A percentile compares a stretch with the other conserved stretches of the same genome.
Evolutionary conservation across 2,329 filamentous ascomycete genomes (phyloP).

Genomic region (Cordyceps tenuipes): DNA sequence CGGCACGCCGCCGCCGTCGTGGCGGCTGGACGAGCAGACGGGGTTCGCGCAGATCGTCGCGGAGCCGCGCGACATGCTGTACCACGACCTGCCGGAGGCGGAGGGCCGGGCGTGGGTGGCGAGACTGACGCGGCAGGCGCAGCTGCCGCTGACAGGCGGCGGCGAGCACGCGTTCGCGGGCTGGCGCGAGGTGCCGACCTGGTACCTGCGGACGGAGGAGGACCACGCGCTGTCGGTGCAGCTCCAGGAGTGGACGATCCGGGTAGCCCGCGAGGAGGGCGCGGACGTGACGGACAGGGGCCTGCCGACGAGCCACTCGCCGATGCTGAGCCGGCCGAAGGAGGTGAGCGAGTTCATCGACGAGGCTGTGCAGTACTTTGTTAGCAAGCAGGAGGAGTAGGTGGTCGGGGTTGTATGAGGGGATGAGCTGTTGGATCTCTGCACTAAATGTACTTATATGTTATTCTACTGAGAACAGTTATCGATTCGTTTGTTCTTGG

Average conservation of each 20-base stretch:
- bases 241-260: slow-evolving; percentile 29
- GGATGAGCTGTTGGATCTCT: background rate
- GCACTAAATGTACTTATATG: background rate
- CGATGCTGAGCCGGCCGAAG: slow-evolving; percentile 37
- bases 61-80: slow-evolving; percentile 35
- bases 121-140: slow-evolving; percentile 31
- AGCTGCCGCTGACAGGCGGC: slow-evolving; percentile 37
- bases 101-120: slow-evolving; percentile 35
- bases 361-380: slow-evolving; percentile 11
- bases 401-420: background rate
- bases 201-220: slow-evolving; percentile 36
- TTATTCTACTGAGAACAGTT: background rate
- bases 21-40: slow-evolving; percentile 32
- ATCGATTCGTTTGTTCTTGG: too few relatives aligned
- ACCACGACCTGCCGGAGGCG: slow-evolving; percentile 38
- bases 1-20: slow-evolving; percentile 34
- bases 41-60: slow-evolving; percentile 33
- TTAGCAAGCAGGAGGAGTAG: background rate
- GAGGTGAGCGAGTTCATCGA: slow-evolving; percentile 30
- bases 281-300: slow-evolving; percentile 29
- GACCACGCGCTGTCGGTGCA: slow-evolving; percentile 32
- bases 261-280: slow-evolving; percentile 30
- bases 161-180: slow-evolving; percentile 35
- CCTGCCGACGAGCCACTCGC: slow-evolving; percentile 38
- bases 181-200: slow-evolving; percentile 38